A percentile compares a stretch with the other conserved stretches of the same genome.
These are phyloP conservation scores for Suhomyces faveliae DNA, from an alignment of 805 yeast species.

Conservation along the genomic window DNA sequence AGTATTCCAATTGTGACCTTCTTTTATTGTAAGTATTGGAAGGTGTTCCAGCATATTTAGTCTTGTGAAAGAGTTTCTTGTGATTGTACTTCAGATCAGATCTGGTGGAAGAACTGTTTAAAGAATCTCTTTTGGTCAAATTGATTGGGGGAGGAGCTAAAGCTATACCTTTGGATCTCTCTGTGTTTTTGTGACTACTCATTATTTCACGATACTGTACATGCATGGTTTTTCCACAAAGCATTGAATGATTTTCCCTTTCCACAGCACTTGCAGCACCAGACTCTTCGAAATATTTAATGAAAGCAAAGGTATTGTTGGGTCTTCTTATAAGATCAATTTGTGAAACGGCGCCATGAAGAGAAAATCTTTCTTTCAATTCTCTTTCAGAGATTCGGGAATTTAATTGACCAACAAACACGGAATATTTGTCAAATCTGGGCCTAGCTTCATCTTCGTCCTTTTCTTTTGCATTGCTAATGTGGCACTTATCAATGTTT, in stretches of 20 bases:
- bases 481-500: slow-evolving; percentile 51
- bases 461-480: slow-evolving; percentile 22
- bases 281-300: slow-evolving; percentile 59
- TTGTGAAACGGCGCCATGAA: slow-evolving; percentile 64
- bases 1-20: neutral
- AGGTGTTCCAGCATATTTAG: slow-evolving; percentile 12
- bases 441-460: slow-evolving; percentile 12
- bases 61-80: slow-evolving; percentile 2
- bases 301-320: slow-evolving; percentile 65
- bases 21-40: slow-evolving; percentile 7
- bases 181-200: neutral
- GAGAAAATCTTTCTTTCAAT: slow-evolving; percentile 56
- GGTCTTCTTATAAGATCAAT: slow-evolving; percentile 53
- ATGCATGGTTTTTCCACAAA: slow-evolving; percentile 72
- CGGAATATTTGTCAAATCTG: slow-evolving; percentile 61
- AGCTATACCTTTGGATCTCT: slow-evolving; percentile 35
- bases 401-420: slow-evolving; percentile 78
- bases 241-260: slow-evolving; percentile 76
- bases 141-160: slow-evolving; percentile 85
- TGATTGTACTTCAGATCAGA: neutral
- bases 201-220: slow-evolving; percentile 71
- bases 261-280: slow-evolving; percentile 89
- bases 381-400: slow-evolving; percentile 53
- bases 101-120: neutral
- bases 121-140: slow-evolving; percentile 24